Evolutionary conservation across 768 basidiomycete species (phyloP), one percentile per base, ranked within the genome.

Genomic region (Mycena vitilis): DNA sequence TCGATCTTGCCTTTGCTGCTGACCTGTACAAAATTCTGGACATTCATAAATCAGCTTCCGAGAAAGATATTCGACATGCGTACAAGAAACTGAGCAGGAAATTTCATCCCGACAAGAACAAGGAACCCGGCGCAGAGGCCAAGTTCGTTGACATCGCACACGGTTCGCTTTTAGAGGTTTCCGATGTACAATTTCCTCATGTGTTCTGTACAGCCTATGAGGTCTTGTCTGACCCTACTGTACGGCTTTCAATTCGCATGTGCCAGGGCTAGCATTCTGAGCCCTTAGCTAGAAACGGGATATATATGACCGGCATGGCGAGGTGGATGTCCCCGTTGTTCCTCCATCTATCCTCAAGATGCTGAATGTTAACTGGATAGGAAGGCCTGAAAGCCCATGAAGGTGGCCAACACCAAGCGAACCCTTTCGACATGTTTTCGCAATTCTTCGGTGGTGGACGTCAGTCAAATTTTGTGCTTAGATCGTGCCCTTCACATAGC

Each of bases 101-200:
- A 81, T 95, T 87, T 63, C 96, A 99, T 75, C 97, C 97, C 0
- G 97, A 99, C 84, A 98, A 97, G 84, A 98, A 96, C 80, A 92
- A 91, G 74, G 93, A 93, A 18, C 86, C 90, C 62, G 90, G 83
- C 3, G 93, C 95, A 15, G 91, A 95, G 75, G 88, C 88, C 63
- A 92, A 86, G 76, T 99, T 99, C 77, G 94, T 98, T 23, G 91
- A 97, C 70, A 91, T 98, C 75, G 92, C 95, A 22, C 89, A 91
- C 74, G 95, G 96, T 96, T 74, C 69, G 87, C 78, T 22, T 9
- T 4, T 1, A 42, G 25, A 12, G 38, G 9, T 6, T 37, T 5
- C 47, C 25, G 53, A 42, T 52, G 8, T 48, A 37, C 44, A 47
- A 7, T 52, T 20, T 18, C 36, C 54, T 71, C 48, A 36, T 25